phyloP scores from a whole-genome alignment of 2,329 filamentous ascomycete genomes.

The Aspergillus ochraceus region DNA sequence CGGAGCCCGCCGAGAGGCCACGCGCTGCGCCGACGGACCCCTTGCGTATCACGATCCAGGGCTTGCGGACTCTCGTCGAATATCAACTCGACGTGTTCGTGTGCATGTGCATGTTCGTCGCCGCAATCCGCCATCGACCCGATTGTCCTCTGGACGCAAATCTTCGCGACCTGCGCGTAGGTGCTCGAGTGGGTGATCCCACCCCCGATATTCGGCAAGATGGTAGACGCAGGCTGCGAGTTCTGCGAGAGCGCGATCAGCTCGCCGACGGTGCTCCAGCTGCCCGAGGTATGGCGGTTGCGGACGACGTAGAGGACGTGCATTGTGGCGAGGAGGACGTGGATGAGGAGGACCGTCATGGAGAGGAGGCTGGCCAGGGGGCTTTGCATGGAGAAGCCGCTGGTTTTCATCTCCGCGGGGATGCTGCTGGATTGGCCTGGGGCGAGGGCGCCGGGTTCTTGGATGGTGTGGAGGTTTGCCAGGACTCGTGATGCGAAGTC shows the following conservation, averaged over 20 bases:
- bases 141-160: neutral
- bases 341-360: constrained; percentile 4
- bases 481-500: constrained; percentile 4
- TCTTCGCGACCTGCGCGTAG: constrained; percentile 3
- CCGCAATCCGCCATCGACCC: neutral
- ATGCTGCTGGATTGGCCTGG: neutral
- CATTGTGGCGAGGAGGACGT: neutral
- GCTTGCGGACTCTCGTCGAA: neutral
- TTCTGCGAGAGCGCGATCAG: constrained; percentile 9
- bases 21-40: neutral
- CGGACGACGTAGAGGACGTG: constrained; percentile 4
- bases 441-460: neutral
- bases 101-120: neutral
- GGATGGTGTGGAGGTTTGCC: constrained; percentile 1
- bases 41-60: neutral
- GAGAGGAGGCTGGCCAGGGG: constrained; percentile 5
- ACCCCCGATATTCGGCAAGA: constrained; percentile 2
- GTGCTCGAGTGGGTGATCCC: constrained; percentile 4
- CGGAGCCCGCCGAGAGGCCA: too few species aligned
- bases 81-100: constrained; percentile 3
- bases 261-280: constrained; percentile 8
- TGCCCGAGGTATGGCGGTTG: constrained; percentile 1
- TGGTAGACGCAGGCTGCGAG: constrained; percentile 1
- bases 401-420: constrained; percentile 2
- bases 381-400: constrained; percentile 7